Base-by-base conservation (phyloP, 192 early-diverging fungal species). In the Physocladia obscura region DNA sequence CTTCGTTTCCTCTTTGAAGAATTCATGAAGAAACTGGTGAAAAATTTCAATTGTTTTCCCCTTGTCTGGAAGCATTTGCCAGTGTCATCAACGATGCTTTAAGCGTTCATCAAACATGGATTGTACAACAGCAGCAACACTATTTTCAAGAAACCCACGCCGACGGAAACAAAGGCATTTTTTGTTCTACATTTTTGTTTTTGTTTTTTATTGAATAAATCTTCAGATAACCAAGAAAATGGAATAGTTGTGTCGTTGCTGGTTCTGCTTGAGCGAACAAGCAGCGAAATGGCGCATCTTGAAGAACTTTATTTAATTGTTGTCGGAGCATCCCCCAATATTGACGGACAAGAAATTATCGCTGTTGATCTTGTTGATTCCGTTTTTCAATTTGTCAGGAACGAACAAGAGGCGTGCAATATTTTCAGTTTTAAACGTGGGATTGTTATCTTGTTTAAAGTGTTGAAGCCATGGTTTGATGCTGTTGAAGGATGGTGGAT, bases 401-500 rank as follows among this genome's bases (percentile, higher is more conserved):
- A n/a, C n/a, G n/a, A 21, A n/a, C 65, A 68, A 68, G 36, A 22
- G 15, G 13, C 65, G 2, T 56, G 31, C 37, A 52, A 68, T 38
- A 52, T 27, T 17, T 1, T 0, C 6, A 24, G 40, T 13, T 68
- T 55, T 39, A 4, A 22, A 6, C 34, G 50, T 13, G 54, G 34
- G 11, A 3, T 57, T 3, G 1, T 5, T 21, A 2, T 15, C 13
- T 34, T 68, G n/a, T 31, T 68, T 0, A 19, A 38, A 27, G 29
- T 68, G 6, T 30, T 68, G n/a, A 21, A 40, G 5, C 65, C 65
- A 2, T 68, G 65, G 65, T 68, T 68, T 30, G 19, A 36, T 21
- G 50, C 51, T n/a, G 52, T 68, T 32, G 35, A 68, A 39, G 29
- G 17, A 2, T 68, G 65, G 65, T 68, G 65, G 65, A 51, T 68